Conservation (phyloP, 208 protist genomes). For the Trypanosoma cruzi region DNA sequence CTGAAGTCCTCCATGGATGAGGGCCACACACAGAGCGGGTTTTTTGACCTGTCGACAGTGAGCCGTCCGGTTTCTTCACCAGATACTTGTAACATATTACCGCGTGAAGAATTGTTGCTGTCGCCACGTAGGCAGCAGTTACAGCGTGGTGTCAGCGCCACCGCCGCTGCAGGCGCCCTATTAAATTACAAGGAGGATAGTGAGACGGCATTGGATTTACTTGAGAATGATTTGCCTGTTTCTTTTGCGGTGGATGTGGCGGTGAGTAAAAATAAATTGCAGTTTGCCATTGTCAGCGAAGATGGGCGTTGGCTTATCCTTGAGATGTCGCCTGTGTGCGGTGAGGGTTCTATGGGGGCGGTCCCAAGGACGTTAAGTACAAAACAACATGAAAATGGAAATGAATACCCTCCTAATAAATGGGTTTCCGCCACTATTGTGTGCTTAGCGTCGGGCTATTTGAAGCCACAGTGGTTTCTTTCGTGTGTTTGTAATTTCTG, state of each 20-base stretch:
- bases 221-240: conserved; percentile 32
- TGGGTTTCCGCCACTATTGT: neutral
- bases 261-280: conserved; percentile 36
- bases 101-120: neutral
- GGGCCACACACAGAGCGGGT: neutral
- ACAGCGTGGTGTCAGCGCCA: neutral
- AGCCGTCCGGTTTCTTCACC: neutral
- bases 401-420: neutral
- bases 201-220: neutral
- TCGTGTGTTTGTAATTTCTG: conserved; percentile 56
- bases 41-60: neutral
- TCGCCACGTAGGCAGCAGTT: neutral
- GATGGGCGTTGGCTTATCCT: conserved; percentile 80
- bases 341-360: neutral
- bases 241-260: conserved; percentile 70
- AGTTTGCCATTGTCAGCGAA: conserved; percentile 57
- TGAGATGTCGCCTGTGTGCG: conserved; percentile 30
- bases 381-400: neutral
- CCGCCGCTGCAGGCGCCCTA: neutral
- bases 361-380: neutral
- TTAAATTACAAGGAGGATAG: neutral
- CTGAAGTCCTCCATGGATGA: neutral
- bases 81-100: neutral
- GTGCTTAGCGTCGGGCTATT: conserved; percentile 33
- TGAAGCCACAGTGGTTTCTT: conserved; percentile 48